A percentile compares a stretch with the other conserved stretches of the same genome.
Conservation (phyloP, 1,284 basidiomycete genomes). For the Neolentinus lepideus region DNA sequence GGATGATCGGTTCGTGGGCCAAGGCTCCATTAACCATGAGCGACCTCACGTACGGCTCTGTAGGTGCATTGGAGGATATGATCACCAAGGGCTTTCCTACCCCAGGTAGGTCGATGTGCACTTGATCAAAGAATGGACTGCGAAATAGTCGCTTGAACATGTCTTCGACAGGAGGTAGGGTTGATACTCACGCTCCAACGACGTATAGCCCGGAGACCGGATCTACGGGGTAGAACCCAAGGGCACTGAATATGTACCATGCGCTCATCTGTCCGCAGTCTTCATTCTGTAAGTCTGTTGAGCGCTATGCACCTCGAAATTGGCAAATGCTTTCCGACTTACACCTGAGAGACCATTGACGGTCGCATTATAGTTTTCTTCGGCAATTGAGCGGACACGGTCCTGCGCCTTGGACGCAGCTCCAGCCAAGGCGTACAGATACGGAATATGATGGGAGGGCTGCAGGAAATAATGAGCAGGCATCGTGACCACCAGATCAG, state of each 20-base stretch:
- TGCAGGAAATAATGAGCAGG: conserved; percentile 17
- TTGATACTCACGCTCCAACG: conserved; percentile 51
- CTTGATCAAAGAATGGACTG: conserved; percentile 63
- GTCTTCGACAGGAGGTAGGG: background rate
- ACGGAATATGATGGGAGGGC: conserved; percentile 81
- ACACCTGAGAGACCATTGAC: conserved; percentile 66
- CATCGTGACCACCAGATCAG: background rate
- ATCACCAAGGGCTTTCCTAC: conserved; percentile 37
- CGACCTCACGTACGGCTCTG: conserved; percentile 50
- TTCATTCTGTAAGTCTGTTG: conserved; percentile 62
- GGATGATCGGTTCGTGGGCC: conserved; percentile 39
- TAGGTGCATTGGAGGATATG: conserved; percentile 42
- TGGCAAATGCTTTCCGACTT: conserved; percentile 10
- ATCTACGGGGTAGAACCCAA: conserved; percentile 86
- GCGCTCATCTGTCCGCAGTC: conserved; percentile 89
- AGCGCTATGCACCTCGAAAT: too few relatives aligned
- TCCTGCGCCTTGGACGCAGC: conserved; percentile 65
- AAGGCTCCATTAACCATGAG: conserved; percentile 45
- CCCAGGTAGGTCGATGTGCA: conserved; percentile 48
- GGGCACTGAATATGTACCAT: conserved; percentile 77
- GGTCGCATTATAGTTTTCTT: conserved; percentile 59
- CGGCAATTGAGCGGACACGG: conserved; percentile 61
- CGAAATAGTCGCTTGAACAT: background rate
- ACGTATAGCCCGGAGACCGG: conserved; percentile 71
- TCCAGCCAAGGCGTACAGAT: conserved; percentile 69